Conservation (phyloP, 2,329 filamentous ascomycete species). For the Penicillium brevicompactum region DNA sequence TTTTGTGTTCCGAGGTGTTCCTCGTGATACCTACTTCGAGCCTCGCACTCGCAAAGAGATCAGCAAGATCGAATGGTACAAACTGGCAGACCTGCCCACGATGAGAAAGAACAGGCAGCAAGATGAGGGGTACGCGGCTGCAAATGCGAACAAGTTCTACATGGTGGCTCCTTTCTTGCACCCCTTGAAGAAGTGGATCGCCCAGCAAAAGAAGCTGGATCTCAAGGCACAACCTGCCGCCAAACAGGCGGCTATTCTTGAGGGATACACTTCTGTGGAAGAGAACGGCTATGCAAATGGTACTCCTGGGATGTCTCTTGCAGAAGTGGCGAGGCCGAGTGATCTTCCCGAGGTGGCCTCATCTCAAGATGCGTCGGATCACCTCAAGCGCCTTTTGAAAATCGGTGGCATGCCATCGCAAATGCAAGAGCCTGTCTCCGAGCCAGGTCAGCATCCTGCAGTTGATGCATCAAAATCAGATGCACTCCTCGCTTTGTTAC, state of each 20-base stretch:
- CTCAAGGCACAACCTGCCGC: slow-evolving; percentile 49
- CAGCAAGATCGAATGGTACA: slow-evolving; percentile 95
- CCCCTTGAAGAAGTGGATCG: slow-evolving; percentile 85
- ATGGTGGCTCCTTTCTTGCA: slow-evolving; percentile 95
- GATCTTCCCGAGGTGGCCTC: slow-evolving; percentile 45
- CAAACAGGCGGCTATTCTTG: slow-evolving; percentile 47
- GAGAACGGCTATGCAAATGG: slow-evolving; percentile 43
- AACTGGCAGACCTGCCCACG: slow-evolving; percentile 81
- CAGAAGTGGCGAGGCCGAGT: slow-evolving; percentile 33
- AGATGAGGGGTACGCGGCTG: slow-evolving; percentile 56
- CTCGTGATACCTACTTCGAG: slow-evolving; percentile 83
- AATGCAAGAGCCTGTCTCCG: slow-evolving; percentile 10
- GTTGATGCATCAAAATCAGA: slow-evolving; percentile 49
- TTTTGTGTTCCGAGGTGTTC: slow-evolving; percentile 87
- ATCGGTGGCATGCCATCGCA: slow-evolving; percentile 30
- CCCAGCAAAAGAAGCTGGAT: slow-evolving; percentile 77
- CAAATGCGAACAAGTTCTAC: slow-evolving; percentile 86
- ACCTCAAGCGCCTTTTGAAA: slow-evolving; percentile 54
- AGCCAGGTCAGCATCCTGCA: slow-evolving; percentile 21
- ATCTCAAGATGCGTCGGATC: slow-evolving; percentile 49
- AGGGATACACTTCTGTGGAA: slow-evolving; percentile 62
- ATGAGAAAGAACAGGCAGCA: slow-evolving; percentile 73
- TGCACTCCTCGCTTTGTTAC: slow-evolving; percentile 59
- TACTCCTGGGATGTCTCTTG: slow-evolving; percentile 18
- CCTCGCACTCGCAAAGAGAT: slow-evolving; percentile 95